Evolutionary conservation across 2,329 filamentous ascomycete genomes (phyloP).

Genomic region (Berkeleyomyces basicola): DNA sequence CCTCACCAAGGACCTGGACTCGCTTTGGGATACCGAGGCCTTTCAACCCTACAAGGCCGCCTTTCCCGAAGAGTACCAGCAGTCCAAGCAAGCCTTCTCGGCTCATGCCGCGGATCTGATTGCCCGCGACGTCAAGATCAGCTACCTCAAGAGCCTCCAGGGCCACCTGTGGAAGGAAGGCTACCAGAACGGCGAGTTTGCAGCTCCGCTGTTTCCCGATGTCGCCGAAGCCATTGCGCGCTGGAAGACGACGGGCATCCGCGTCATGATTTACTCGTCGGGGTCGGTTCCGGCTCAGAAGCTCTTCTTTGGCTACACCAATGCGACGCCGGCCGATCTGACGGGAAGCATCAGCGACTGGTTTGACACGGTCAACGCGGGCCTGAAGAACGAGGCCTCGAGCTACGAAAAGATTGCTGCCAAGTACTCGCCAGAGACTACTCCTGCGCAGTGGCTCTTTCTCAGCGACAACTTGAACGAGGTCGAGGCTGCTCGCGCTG

Average conservation of each 20-base stretch:
- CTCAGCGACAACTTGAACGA: slow-evolving; percentile 64
- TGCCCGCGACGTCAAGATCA: slow-evolving; percentile 52
- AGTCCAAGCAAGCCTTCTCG: slow-evolving; percentile 41
- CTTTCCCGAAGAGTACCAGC: slow-evolving; percentile 49
- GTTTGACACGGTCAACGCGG: slow-evolving; percentile 71
- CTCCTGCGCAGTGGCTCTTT: slow-evolving; percentile 48
- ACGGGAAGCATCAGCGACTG: slow-evolving; percentile 43
- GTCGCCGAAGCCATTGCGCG: slow-evolving; percentile 45
- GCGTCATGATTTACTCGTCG: slow-evolving; percentile 64
- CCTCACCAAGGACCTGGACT: slow-evolving; percentile 45
- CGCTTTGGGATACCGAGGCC: slow-evolving; percentile 47
- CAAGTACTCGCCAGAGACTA: slow-evolving; percentile 22
- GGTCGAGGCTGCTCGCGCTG: slow-evolving; percentile 42
- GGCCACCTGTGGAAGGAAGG: slow-evolving; percentile 63
- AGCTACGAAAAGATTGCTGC: slow-evolving; percentile 53
- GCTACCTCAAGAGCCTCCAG: slow-evolving; percentile 66
- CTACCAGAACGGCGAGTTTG: slow-evolving; percentile 52
- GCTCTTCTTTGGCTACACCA: slow-evolving; percentile 55
- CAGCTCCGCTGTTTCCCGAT: slow-evolving; percentile 58
- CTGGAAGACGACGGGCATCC: slow-evolving; percentile 40
- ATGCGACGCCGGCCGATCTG: slow-evolving; percentile 41
- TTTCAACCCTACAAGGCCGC: slow-evolving; percentile 54
- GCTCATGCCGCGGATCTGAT: slow-evolving; percentile 57
- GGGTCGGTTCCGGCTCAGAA: slow-evolving; percentile 70
- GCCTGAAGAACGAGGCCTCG: slow-evolving; percentile 47